phyloP scores from a whole-genome alignment of 2,329 filamentous ascomycete species.

The Talaromyces sp. region DNA sequence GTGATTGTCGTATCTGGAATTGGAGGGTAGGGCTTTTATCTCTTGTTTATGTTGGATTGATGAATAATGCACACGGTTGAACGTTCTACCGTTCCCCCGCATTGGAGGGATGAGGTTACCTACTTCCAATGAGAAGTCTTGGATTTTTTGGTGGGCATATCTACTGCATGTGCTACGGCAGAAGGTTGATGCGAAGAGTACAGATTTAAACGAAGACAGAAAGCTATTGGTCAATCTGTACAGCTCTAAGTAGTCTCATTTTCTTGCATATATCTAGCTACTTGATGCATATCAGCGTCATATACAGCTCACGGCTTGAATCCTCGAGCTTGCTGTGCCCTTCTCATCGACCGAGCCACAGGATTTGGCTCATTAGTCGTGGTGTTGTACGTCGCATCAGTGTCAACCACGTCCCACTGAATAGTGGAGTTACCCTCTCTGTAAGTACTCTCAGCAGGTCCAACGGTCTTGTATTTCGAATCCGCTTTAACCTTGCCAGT shows the following conservation, averaged over 20 bases:
- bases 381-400: constrained; percentile 50
- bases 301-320: constrained; percentile 4
- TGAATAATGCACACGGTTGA: constrained; percentile 5
- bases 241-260: no score
- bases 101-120: background rate
- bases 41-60: background rate
- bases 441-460: constrained; percentile 23
- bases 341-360: background rate
- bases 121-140: background rate
- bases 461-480: constrained; percentile 48
- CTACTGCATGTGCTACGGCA: background rate
- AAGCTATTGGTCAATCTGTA: background rate
- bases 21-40: background rate
- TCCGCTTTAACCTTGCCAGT: constrained; percentile 46
- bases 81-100: constrained; percentile 9
- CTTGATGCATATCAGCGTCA: background rate
- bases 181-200: background rate
- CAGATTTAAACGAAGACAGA: background rate
- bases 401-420: constrained; percentile 42
- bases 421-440: constrained; percentile 35
- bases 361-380: constrained; percentile 42
- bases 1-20: background rate
- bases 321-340: background rate
- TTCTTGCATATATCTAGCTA: background rate
- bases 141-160: background rate